A percentile compares a stretch with the other conserved stretches of the same genome.
Conservation (phyloP, 2,329 filamentous ascomycete species). For the Cyphellophora europaea region DNA sequence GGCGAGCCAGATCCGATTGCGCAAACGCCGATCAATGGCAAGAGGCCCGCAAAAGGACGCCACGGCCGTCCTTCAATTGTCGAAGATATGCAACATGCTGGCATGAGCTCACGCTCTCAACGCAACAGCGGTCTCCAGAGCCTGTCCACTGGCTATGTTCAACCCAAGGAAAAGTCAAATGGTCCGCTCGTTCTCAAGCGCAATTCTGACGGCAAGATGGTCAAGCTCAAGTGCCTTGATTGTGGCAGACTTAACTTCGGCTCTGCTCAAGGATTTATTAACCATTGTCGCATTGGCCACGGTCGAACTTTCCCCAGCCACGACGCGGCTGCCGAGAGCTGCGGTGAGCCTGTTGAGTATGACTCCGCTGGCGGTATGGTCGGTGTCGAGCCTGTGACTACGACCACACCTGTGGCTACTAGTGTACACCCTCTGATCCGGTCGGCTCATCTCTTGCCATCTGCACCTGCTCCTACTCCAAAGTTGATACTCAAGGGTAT, state of each 20-base stretch:
- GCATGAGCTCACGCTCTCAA: conserved; percentile 55
- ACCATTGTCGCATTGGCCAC: conserved; percentile 95
- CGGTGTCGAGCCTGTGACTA: conserved; percentile 22
- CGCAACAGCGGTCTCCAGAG: conserved; percentile 55
- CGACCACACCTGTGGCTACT: conserved; percentile 27
- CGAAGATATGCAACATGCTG: background rate
- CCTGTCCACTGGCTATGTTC: conserved; percentile 60
- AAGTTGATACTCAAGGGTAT: background rate
- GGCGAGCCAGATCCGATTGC: conserved; percentile 25
- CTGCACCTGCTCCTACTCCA: conserved; percentile 11
- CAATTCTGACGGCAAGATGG: conserved; percentile 68
- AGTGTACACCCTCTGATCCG: conserved; percentile 56
- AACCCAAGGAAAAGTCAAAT: conserved; percentile 64
- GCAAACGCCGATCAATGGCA: conserved; percentile 20
- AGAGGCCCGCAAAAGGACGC: conserved; percentile 42
- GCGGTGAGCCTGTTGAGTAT: conserved; percentile 71
- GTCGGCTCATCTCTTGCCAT: conserved; percentile 38
- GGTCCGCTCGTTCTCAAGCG: conserved; percentile 79
- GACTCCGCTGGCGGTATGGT: conserved; percentile 46
- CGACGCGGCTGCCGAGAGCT: conserved; percentile 81
- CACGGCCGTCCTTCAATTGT: conserved; percentile 3
- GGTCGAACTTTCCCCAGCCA: conserved; percentile 91
- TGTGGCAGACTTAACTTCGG: conserved; percentile 87
- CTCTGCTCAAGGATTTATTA: conserved; percentile 98
- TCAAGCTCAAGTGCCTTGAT: conserved; percentile 83